Evolutionary conservation across 2,329 filamentous ascomycete genomes (phyloP).

Genomic region (Chrysoporthe cubensis): DNA sequence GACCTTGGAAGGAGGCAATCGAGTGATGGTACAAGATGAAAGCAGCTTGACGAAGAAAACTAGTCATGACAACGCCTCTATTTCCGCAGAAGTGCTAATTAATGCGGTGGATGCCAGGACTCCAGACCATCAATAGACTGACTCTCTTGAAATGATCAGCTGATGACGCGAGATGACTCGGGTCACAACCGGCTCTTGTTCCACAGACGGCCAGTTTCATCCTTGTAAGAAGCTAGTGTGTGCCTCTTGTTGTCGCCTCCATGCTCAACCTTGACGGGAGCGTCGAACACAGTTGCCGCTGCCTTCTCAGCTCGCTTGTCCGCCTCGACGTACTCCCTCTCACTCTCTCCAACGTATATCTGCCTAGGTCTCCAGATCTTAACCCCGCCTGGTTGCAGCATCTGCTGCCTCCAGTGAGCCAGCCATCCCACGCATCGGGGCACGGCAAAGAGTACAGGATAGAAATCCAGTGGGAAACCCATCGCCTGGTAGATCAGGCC

Average conservation of each 20-base stretch:
- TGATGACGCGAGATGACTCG: not conserved
- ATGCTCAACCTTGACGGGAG: conserved; percentile 42
- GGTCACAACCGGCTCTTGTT: conserved; percentile 36
- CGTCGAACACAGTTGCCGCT: conserved; percentile 39
- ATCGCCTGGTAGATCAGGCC: conserved; percentile 57
- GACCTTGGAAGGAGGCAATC: not conserved
- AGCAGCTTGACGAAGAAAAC: not conserved
- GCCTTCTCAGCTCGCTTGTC: conserved; percentile 40
- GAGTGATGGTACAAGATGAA: not conserved
- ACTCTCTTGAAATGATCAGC: not conserved
- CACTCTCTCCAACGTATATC: conserved; percentile 50
- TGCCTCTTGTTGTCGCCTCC: conserved; percentile 49
- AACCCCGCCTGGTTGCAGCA: conserved; percentile 49
- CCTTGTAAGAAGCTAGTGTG: conserved; percentile 44
- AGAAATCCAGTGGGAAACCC: conserved; percentile 57
- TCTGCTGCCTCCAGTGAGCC: conserved; percentile 56
- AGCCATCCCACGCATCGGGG: conserved; percentile 56
- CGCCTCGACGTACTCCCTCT: conserved; percentile 49
- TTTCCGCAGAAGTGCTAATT: not conserved
- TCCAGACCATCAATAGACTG: not conserved
- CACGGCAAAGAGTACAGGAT: conserved; percentile 55
- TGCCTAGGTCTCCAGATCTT: conserved; percentile 57
- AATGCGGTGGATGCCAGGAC: not conserved
- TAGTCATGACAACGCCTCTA: not conserved
- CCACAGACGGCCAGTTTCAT: conserved; percentile 41